Percentiles rank a stretch among this genome's conserved stretches.
Evolutionary conservation across 1,139 yeast genomes (phyloP).

Genomic region (Saccharomyces hybrid): DNA sequence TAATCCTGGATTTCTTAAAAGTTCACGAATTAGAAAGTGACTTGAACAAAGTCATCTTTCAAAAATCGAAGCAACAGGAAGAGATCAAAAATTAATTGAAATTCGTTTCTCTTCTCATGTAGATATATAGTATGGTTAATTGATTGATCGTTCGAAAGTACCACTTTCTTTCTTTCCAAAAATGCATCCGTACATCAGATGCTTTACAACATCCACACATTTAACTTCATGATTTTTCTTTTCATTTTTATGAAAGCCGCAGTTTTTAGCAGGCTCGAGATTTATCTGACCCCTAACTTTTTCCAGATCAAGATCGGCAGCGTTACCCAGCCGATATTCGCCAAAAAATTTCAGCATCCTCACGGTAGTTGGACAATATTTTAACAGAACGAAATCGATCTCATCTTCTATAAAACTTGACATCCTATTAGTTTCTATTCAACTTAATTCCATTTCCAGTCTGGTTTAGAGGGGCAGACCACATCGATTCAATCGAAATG

Average conservation of each 20-base stretch:
- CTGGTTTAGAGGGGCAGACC: constrained; percentile 13
- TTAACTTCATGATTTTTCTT: not conserved
- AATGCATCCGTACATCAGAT: not conserved
- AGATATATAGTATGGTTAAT: not conserved
- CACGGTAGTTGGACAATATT: not conserved
- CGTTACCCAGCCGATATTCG: not conserved
- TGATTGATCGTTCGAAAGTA: not conserved
- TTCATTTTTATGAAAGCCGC: not conserved
- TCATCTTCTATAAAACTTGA: not conserved
- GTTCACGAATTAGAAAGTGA: constrained; percentile 38
- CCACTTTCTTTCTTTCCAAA: not conserved
- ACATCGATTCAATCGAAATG: constrained; percentile 39
- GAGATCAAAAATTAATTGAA: not conserved
- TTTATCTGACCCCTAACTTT: not conserved
- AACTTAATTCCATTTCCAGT: constrained; percentile 9
- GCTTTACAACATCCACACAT: not conserved
- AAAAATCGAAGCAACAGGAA: constrained; percentile 5
- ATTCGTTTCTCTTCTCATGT: not conserved
- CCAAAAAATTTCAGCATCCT: not conserved
- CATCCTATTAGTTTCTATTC: not conserved
- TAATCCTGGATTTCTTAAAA: constrained; percentile 17
- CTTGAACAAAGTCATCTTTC: constrained; percentile 30
- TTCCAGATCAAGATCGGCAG: not conserved
- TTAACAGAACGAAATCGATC: not conserved
- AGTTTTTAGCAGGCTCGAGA: not conserved